Percentiles rank a stretch among this genome's conserved stretches.
Evolutionary conservation across 345 rosid genomes (phyloP).

Genomic region (Bruguiera gymnorhiza): DNA sequence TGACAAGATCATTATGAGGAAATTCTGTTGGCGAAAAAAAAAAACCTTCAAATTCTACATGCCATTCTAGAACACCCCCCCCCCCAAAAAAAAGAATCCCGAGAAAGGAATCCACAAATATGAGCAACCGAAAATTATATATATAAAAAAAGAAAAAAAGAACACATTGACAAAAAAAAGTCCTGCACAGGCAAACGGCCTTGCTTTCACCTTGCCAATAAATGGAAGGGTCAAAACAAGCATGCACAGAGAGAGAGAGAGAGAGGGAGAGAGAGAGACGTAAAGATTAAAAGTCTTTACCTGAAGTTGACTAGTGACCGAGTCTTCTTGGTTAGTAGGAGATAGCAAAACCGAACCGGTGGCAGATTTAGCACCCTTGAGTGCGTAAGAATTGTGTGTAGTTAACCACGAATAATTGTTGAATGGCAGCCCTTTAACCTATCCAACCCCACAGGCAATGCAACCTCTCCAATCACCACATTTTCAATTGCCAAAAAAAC

Average conservation of each 20-base stretch:
- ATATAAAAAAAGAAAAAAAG: too few relatives aligned
- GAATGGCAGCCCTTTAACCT: slow-evolving; percentile 83
- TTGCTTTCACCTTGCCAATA: too few relatives aligned
- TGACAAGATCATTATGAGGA: too few relatives aligned
- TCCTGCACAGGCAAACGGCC: too few relatives aligned
- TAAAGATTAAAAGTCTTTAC: slow-evolving; percentile 29
- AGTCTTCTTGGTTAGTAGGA: slow-evolving; percentile 82
- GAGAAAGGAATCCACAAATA: too few relatives aligned
- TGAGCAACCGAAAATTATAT: too few relatives aligned
- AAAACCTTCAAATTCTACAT: too few relatives aligned
- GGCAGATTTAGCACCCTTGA: slow-evolving; percentile 40
- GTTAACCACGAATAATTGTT: slow-evolving; percentile 90
- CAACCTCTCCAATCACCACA: not conserved
- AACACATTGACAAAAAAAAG: too few relatives aligned
- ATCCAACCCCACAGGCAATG: slow-evolving; percentile 33
- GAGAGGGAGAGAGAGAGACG: too few relatives aligned
- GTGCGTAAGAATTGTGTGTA: slow-evolving; percentile 79
- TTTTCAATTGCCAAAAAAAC: not conserved
- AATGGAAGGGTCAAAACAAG: slow-evolving; percentile 4
- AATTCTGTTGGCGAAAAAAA: too few relatives aligned
- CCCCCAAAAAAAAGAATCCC: too few relatives aligned
- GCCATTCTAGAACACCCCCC: too few relatives aligned
- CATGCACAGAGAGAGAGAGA: not conserved
- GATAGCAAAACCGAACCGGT: slow-evolving; percentile 45
- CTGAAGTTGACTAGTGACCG: slow-evolving; percentile 71